Conservation (phyloP, 768 basidiomycete genomes). For the Termitomyces sp. region DNA sequence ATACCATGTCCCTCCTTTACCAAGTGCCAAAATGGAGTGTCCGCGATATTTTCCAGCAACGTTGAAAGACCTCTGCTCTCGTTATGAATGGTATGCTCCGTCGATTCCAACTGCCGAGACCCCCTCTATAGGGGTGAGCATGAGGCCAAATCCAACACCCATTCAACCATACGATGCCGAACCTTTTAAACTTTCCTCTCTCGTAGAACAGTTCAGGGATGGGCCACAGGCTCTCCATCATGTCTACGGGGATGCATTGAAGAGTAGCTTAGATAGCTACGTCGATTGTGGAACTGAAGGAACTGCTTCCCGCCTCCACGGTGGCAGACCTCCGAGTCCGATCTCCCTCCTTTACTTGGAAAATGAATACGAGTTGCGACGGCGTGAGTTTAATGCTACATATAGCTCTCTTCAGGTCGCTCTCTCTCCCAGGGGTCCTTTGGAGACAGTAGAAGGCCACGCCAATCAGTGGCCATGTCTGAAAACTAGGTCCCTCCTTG, state of each 20-base stretch:
- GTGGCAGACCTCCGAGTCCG: background rate
- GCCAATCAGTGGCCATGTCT: conserved; percentile 32
- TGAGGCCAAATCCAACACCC: no score
- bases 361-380: conserved; percentile 1
- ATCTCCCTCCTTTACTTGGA: background rate
- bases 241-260: background rate
- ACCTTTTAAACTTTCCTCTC: background rate
- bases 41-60: background rate
- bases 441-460: conserved; percentile 11
- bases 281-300: background rate
- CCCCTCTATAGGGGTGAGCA: background rate
- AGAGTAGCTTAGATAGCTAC: background rate
- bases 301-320: background rate
- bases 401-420: background rate
- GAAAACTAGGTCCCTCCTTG: conserved; percentile 24
- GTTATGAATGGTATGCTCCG: background rate
- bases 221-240: background rate
- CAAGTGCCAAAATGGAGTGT: background rate
- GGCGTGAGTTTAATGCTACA: background rate
- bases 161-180: background rate
- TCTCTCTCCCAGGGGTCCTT: conserved; percentile 1
- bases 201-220: background rate
- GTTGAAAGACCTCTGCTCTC: background rate
- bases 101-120: background rate
- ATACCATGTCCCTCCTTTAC: background rate